Conservation (phyloP, 2,329 filamentous ascomycete genomes). For the Penicillium psychrosexuale region DNA sequence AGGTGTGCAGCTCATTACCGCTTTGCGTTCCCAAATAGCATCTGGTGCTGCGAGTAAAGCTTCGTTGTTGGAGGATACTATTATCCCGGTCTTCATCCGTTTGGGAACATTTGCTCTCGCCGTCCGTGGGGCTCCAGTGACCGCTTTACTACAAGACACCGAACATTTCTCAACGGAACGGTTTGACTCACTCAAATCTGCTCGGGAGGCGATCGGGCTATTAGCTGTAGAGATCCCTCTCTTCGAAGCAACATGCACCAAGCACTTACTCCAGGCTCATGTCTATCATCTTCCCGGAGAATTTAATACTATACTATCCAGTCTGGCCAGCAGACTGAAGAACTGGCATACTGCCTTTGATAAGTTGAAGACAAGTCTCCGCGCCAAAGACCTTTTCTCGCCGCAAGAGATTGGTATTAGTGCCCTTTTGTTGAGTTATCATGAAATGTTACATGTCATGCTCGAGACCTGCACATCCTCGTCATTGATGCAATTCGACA, state of each 20-base stretch:
- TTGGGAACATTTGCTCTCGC: slow-evolving; percentile 23
- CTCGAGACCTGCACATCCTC: slow-evolving; percentile 21
- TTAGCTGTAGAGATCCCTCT: slow-evolving; percentile 23
- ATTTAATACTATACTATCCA: slow-evolving; percentile 12
- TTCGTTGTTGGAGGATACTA: slow-evolving; percentile 23
- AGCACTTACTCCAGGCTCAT: slow-evolving; percentile 13
- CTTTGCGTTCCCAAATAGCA: slow-evolving; percentile 16
- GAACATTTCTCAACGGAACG: not conserved
- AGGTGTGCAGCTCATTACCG: slow-evolving; percentile 26
- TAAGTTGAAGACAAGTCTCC: slow-evolving; percentile 13
- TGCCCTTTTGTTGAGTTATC: slow-evolving; percentile 23
- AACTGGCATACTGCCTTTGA: slow-evolving; percentile 26
- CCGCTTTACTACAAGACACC: slow-evolving; percentile 14
- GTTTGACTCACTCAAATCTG: slow-evolving; percentile 24
- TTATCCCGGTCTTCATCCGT: slow-evolving; percentile 31
- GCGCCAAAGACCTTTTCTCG: slow-evolving; percentile 6
- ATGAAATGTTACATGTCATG: slow-evolving; percentile 27
- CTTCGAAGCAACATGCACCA: slow-evolving; percentile 22
- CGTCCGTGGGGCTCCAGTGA: slow-evolving; percentile 11
- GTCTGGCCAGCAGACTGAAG: slow-evolving; percentile 16
- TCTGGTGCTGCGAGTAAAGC: slow-evolving; percentile 5
- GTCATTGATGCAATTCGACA: slow-evolving; percentile 21
- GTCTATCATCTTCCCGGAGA: slow-evolving; percentile 13
- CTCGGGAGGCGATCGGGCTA: slow-evolving; percentile 27
- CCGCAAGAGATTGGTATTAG: slow-evolving; percentile 14